Base-by-base conservation (phyloP, 1,284 basidiomycete genomes). In the Apiotrichum akiyoshidainum region DNA sequence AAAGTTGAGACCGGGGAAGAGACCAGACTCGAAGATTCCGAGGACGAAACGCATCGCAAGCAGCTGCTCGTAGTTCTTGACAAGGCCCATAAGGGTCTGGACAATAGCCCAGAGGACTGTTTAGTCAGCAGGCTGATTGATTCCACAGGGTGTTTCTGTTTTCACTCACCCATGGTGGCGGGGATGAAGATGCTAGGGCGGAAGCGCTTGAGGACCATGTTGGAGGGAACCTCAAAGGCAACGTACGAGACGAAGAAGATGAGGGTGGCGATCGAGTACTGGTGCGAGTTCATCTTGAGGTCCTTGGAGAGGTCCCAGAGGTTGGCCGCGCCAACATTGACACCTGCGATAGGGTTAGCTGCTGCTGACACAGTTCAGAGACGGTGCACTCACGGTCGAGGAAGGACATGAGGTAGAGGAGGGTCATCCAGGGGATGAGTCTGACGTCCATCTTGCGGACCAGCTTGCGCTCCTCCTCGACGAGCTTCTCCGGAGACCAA, bases 361-460 rank as follows among this genome's bases (percentile, higher is more conserved):
- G n/a, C 10, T 8, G 5, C 22, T 33, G 17, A 21, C 14, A 12
- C 26, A 52, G 39, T 42, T 31, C 22, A 44, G 10, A 39, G 5
- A 39, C 4, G 5, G 4, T 13, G 14, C 13, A 83, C 75, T 91
- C 89, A 67, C 48, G 88, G 64, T 85, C 86, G 48, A 87, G 73
- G n/a, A 88, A 79, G 74, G 89, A 90, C 60, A 90, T 74, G 59
- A 90, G 80, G 74, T 89, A 90, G 59, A 90, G 74, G 59, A 90
- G 81, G 0, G 61, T 45, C 4, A 71, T 62, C 63, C 64, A 65
- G 17, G 68, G 67, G 1, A 70, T 59, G 17, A 70, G 55, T 19
- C 61, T 58, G 14, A 57, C 51, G 54, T 70, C 68, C 47, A 59
- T 52, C 49, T 59, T 59, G 53, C 58, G 58, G 45, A 53, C 50